Conservation (phyloP, 2,329 filamentous ascomycete species). For the Seiridium unicorne region DNA sequence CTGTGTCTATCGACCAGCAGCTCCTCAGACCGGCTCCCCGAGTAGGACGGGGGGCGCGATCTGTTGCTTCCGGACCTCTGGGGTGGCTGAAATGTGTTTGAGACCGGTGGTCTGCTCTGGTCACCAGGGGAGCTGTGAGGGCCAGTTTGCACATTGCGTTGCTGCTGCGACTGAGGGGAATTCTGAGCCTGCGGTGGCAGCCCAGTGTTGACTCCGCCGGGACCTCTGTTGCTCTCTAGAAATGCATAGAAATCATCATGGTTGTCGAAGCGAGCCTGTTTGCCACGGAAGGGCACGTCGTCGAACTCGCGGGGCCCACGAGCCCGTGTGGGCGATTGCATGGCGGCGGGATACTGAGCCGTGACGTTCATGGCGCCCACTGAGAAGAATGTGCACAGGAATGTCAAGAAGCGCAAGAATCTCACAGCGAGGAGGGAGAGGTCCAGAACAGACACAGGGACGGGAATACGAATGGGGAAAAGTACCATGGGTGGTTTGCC, state of each 20-base stretch:
- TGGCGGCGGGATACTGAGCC: slow-evolving; percentile 5
- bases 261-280: slow-evolving; percentile 23
- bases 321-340: slow-evolving; percentile 17
- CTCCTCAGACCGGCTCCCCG: slow-evolving; percentile 29
- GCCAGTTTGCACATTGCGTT: slow-evolving; percentile 7
- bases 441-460: neutral
- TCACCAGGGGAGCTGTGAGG: slow-evolving; percentile 8
- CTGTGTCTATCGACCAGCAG: slow-evolving; percentile 24
- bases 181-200: slow-evolving; percentile 7
- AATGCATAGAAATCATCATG: slow-evolving; percentile 31
- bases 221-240: slow-evolving; percentile 24
- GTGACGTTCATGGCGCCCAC: slow-evolving; percentile 2
- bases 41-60: slow-evolving; percentile 25
- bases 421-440: too few relatives aligned
- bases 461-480: neutral
- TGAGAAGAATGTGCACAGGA: neutral
- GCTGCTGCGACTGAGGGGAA: slow-evolving; percentile 10
- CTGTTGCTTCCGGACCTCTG: slow-evolving; percentile 8
- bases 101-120: slow-evolving; percentile 26
- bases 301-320: slow-evolving; percentile 20
- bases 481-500: neutral
- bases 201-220: slow-evolving; percentile 9
- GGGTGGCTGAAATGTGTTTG: slow-evolving; percentile 19
- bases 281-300: slow-evolving; percentile 11
- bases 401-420: too few relatives aligned